A percentile compares a stretch with the other conserved stretches of the same genome.
phyloP scores from a whole-genome alignment of 495 filamentous ascomycete species.

The Letharia lupina region DNA sequence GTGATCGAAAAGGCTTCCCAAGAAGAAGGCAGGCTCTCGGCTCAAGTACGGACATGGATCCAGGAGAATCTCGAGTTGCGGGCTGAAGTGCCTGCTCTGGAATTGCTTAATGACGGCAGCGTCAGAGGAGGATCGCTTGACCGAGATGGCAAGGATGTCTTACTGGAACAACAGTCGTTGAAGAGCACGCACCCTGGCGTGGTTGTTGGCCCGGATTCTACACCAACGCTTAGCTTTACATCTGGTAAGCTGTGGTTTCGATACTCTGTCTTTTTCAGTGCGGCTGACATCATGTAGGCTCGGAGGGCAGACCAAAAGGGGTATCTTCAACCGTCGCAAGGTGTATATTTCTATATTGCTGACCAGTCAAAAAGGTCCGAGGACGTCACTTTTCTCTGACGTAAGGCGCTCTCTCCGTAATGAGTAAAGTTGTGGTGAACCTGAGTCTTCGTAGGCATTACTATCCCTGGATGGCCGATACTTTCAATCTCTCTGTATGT shows the following conservation, averaged over 20 bases:
- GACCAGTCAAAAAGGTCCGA: constrained; percentile 24
- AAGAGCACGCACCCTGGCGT: constrained; percentile 57
- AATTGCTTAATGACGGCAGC: constrained; percentile 63
- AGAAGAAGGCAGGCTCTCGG: constrained; percentile 49
- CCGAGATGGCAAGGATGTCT: constrained; percentile 52
- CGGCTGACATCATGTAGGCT: constrained; percentile 39
- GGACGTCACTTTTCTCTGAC: constrained; percentile 83
- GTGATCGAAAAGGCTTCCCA: constrained; percentile 70
- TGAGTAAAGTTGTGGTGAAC: too few species aligned
- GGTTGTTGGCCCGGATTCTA: constrained; percentile 83
- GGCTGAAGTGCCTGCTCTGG: constrained; percentile 68
- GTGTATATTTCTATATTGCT: neutral
- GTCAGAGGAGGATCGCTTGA: constrained; percentile 53
- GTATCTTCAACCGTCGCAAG: neutral
- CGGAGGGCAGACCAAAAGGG: constrained; percentile 78
- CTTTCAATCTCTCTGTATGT: constrained; percentile 54
- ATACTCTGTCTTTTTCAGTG: neutral
- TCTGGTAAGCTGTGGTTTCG: neutral
- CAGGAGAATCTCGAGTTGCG: constrained; percentile 62
- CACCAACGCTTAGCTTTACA: constrained; percentile 57
- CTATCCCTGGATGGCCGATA: constrained; percentile 85
- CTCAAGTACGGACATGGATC: constrained; percentile 65
- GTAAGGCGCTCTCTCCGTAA: neutral
- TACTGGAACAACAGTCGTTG: constrained; percentile 47
- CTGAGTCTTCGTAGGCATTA: constrained; percentile 45